A percentile compares a stretch with the other conserved stretches of the same genome.
These are phyloP conservation scores for Triticum turgidum DNA, from an alignment of 176 grass and related monocot species.

Conservation along the genomic window DNA sequence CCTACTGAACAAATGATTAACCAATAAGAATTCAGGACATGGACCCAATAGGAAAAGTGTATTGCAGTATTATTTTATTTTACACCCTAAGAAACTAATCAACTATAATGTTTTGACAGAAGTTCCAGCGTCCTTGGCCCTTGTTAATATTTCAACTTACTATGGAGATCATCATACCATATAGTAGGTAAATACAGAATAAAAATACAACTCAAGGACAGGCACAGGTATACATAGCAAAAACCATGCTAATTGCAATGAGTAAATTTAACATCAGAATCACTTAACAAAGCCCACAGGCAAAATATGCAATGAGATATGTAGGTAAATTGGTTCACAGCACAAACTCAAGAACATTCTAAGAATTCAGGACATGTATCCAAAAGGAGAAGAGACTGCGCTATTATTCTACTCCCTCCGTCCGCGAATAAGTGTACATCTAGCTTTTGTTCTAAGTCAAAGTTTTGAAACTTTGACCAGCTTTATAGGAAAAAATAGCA, in stretches of 20 bases:
- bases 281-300: background rate
- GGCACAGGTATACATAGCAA: too few relatives aligned
- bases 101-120: background rate
- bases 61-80: background rate
- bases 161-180: background rate
- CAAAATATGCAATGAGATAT: background rate
- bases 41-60: background rate
- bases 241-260: too few relatives aligned
- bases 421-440: too few relatives aligned
- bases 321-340: background rate
- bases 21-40: background rate
- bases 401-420: too few relatives aligned
- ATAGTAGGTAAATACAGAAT: too few relatives aligned
- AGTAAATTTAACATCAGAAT: too few relatives aligned
- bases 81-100: background rate
- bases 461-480: too few relatives aligned
- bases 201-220: too few relatives aligned
- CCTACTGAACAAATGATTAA: background rate
- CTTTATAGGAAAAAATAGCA: too few relatives aligned
- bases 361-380: too few relatives aligned
- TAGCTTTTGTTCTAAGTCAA: too few relatives aligned
- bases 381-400: too few relatives aligned
- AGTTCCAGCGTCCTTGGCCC: background rate
- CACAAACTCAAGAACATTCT: background rate
- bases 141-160: background rate